These are phyloP conservation scores for Globisporangium mamillatum DNA, from an alignment of 352 stramenopile species.

Conservation along the genomic window DNA sequence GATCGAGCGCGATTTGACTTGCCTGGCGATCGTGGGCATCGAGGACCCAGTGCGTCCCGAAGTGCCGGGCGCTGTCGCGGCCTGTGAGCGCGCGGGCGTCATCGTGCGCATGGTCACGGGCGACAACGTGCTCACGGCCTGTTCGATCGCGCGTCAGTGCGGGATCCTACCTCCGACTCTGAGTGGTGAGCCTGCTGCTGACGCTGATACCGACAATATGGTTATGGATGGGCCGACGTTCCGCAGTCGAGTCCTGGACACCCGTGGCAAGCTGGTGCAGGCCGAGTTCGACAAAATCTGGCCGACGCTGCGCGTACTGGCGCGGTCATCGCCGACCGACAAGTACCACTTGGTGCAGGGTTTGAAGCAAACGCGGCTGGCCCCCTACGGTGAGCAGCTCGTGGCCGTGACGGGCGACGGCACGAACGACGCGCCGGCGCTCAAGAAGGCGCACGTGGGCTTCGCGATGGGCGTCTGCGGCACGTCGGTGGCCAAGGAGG, in stretches of 20 bases:
- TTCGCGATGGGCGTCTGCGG: conserved; percentile 88
- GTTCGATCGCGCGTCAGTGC: conserved; percentile 84
- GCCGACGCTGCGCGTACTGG: conserved; percentile 84
- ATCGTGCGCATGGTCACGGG: conserved; percentile 91
- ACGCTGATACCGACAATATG: conserved; percentile 13
- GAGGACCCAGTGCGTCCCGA: conserved; percentile 91
- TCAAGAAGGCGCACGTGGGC: conserved; percentile 89
- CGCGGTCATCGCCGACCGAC: conserved; percentile 87
- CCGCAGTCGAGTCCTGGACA: conserved; percentile 39
- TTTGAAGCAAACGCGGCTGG: conserved; percentile 55
- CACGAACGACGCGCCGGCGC: conserved; percentile 91
- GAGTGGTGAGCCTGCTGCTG: conserved; percentile 15
- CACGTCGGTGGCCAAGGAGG: conserved; percentile 87
- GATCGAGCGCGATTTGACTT: conserved; percentile 39
- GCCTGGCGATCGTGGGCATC: conserved; percentile 87
- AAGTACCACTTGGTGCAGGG: conserved; percentile 90
- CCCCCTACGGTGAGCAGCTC: conserved; percentile 37
- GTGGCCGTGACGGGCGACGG: conserved; percentile 93
- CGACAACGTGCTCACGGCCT: conserved; percentile 89
- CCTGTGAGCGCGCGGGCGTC: conserved; percentile 92
- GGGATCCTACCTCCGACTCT: conserved; percentile 65
- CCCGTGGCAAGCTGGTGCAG: conserved; percentile 51
- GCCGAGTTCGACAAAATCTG: conserved; percentile 82
- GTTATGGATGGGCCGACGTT: conserved; percentile 58
- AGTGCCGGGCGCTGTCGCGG: conserved; percentile 85